Evolutionary conservation across 2,329 filamentous ascomycete genomes (phyloP).

Genomic region (Didymella exigua): DNA sequence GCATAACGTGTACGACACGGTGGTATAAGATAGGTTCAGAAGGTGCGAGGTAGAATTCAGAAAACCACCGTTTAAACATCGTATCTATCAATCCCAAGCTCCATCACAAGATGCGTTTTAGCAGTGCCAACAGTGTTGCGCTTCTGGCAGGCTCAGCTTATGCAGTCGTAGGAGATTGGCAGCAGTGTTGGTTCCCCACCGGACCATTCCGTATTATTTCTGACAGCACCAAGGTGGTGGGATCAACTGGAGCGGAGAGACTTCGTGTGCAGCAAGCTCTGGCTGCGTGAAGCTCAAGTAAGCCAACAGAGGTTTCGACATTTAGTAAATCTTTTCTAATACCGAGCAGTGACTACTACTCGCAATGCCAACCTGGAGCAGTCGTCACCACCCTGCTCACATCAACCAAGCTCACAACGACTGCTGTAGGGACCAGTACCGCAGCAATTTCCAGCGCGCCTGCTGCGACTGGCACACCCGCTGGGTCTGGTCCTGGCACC

Average conservation of each 20-base stretch:
- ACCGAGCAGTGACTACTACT: constrained; percentile 42
- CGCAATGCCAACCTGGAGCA: constrained; percentile 50
- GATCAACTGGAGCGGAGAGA: constrained; percentile 33
- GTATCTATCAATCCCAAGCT: not conserved
- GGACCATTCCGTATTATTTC: not conserved
- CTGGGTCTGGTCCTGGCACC: constrained; percentile 48
- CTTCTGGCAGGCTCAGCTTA: constrained; percentile 31
- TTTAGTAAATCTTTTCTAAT: not conserved
- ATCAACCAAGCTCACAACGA: constrained; percentile 17
- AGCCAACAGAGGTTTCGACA: not conserved
- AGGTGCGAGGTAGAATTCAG: not conserved
- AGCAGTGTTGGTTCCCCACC: constrained; percentile 36
- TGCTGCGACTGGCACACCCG: constrained; percentile 30
- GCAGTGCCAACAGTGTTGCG: constrained; percentile 24
- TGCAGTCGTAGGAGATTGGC: constrained; percentile 39
- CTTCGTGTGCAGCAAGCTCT: constrained; percentile 29
- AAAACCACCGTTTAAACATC: not conserved
- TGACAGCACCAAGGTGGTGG: constrained; percentile 36
- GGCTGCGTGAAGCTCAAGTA: constrained; percentile 45
- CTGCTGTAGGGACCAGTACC: constrained; percentile 19
- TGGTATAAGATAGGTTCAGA: constrained; percentile 4
- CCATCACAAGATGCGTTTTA: constrained; percentile 29
- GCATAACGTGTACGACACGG: not conserved
- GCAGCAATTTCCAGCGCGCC: constrained; percentile 20
- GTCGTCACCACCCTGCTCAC: constrained; percentile 19